Conservation (phyloP, 345 rosid species). For the Jatropha curcas region DNA sequence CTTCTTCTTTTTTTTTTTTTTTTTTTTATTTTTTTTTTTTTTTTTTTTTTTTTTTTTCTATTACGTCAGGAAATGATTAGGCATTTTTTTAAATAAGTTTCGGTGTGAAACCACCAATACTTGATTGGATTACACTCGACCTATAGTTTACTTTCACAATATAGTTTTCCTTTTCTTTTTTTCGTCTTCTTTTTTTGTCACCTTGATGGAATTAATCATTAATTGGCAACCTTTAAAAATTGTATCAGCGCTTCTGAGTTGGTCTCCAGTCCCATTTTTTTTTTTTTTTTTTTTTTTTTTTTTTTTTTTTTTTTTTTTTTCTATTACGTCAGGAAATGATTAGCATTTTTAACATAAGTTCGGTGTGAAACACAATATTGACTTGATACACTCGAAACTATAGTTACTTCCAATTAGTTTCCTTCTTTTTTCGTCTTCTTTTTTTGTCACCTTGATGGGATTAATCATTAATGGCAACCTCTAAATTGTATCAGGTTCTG, state of each 20-base stretch:
- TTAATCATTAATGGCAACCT: slow-evolving; percentile 13
- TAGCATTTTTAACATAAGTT: background rate
- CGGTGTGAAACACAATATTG: background rate
- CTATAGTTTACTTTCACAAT: slow-evolving; percentile 8
- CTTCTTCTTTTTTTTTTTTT: too few species aligned
- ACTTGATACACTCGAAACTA: background rate
- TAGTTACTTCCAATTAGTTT: background rate
- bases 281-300: too few species aligned
- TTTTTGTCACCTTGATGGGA: background rate
- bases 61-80: too few species aligned
- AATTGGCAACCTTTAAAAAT: slow-evolving; percentile 17
- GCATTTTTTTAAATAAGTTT: background rate
- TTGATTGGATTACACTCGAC: background rate
- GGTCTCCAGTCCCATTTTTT: slow-evolving; percentile 4
- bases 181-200: background rate
- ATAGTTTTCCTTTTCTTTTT: too few species aligned
- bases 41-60: background rate
- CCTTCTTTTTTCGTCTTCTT: background rate
- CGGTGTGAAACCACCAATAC: background rate
- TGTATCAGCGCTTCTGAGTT: slow-evolving; percentile 30
- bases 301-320: background rate
- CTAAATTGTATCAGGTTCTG: slow-evolving; percentile 30
- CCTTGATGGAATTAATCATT: background rate
- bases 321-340: too few species aligned
- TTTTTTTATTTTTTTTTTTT: too few species aligned